Evolutionary conservation across 352 stramenopile species (phyloP).

Genomic region (Phytopythium aichiense): DNA sequence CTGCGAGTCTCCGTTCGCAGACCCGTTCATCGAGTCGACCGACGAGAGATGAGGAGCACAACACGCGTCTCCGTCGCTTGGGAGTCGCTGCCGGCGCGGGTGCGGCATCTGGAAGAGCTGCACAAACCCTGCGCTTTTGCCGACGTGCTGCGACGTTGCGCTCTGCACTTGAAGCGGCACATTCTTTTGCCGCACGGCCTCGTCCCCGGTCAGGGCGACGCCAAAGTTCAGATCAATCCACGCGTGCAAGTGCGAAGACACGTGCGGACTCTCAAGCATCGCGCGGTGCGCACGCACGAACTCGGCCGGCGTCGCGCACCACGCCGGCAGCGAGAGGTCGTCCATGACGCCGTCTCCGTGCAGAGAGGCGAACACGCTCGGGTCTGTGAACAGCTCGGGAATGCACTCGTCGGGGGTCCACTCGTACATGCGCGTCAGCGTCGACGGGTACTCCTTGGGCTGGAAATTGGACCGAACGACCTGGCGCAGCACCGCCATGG

Average conservation of each 20-base stretch:
- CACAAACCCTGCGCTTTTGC: slow-evolving; percentile 74
- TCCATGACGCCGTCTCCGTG: slow-evolving; percentile 65
- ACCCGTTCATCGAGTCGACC: not conserved
- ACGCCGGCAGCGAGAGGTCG: slow-evolving; percentile 68
- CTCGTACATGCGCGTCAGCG: slow-evolving; percentile 87
- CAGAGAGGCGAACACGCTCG: slow-evolving; percentile 80
- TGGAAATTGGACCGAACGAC: slow-evolving; percentile 93
- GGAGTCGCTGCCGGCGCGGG: slow-evolving; percentile 12
- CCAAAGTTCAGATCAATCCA: slow-evolving; percentile 99
- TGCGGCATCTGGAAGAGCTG: slow-evolving; percentile 57
- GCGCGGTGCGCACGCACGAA: slow-evolving; percentile 90
- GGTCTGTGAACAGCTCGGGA: slow-evolving; percentile 92
- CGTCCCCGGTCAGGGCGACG: slow-evolving; percentile 66
- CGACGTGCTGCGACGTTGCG: slow-evolving; percentile 9
- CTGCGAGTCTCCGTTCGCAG: not conserved
- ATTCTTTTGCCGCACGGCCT: slow-evolving; percentile 88
- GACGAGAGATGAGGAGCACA: not conserved
- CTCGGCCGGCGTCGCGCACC: slow-evolving; percentile 40
- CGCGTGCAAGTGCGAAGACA: slow-evolving; percentile 82
- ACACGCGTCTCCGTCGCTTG: not conserved
- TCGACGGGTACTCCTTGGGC: slow-evolving; percentile 91
- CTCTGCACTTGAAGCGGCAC: slow-evolving; percentile 65
- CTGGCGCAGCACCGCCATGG: slow-evolving; percentile 73
- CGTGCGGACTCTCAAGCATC: slow-evolving; percentile 90
- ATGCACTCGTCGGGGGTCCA: slow-evolving; percentile 97